Evolutionary conservation across 306 rosid genomes (phyloP), one percentile per base, ranked within the genome.

Genomic region (Crotalaria pallida): DNA sequence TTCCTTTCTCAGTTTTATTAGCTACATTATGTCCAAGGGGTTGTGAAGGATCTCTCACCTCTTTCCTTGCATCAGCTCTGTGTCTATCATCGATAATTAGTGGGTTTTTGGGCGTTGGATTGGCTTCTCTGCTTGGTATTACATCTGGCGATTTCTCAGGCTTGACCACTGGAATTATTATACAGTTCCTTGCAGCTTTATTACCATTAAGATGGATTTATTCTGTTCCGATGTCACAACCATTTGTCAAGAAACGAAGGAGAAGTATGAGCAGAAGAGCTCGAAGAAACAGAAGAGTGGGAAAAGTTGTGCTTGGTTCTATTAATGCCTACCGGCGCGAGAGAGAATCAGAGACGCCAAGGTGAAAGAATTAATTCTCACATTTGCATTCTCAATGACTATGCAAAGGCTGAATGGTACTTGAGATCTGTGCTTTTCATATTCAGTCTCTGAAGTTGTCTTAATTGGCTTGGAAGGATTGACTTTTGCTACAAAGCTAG

Each of bases 31-130:
- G 97, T 81, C 96, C 98, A 6, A 67, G 9, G 43, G 98, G 98
- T 13, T 86, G 94, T 79, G 97, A 93, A 87, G 98, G 96, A 36
- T 93, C 98, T 58, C 90, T 93, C 49, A 88, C 85, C 38, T 88
- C 98, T 22, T 90, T 90, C 77, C 84, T 90, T 24, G 97, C 94
- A 24, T 88, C 97, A 1, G 83, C 92, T 10, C 40, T 85, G 49
- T 81, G 89, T 69, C 74, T 90, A 23, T 90, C 98, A 65, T 87
- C 92, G 4, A 90, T 93, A 62, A 62, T 78, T 33, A 83, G 98
- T 53, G 96, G 92, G 8, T 80, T 87, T 80, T 61, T 78, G 8
- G 98, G 98, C 13, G 58, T 90, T 70, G 97, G 96, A 58, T 80
- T 93, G 80, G 89, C 97, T 44, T 84, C 86, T 66, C 51, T 75